phyloP scores from a whole-genome alignment of 345 rosid species.

The Kernera saxatilis region DNA sequence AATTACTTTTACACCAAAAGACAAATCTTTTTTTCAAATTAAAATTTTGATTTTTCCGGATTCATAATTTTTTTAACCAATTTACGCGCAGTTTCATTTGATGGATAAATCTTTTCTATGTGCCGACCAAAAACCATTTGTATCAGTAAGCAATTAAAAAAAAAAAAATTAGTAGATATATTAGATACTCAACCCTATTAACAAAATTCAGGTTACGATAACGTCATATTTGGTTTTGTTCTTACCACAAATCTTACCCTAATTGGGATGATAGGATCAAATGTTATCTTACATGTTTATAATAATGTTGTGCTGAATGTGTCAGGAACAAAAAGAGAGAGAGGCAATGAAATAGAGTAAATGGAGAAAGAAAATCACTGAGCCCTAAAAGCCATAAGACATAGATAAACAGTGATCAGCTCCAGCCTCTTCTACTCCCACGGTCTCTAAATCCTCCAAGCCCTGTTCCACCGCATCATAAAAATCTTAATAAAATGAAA shows the following conservation, averaged over 20 bases:
- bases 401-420: constrained; percentile 20
- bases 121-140: too few species aligned
- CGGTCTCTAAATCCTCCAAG: constrained; percentile 58
- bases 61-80: too few species aligned
- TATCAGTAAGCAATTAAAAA: too few species aligned
- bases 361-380: constrained; percentile 17
- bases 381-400: constrained; percentile 16
- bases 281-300: constrained; percentile 23
- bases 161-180: too few species aligned
- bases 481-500: too few species aligned
- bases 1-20: too few species aligned
- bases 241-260: not conserved
- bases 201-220: not conserved
- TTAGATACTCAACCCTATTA: too few species aligned
- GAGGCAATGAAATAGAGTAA: not conserved
- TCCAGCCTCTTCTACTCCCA: constrained; percentile 61
- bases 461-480: too few species aligned
- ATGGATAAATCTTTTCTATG: too few species aligned
- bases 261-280: not conserved
- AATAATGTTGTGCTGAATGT: not conserved
- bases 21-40: not conserved
- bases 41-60: too few species aligned
- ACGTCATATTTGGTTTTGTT: not conserved
- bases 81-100: too few species aligned
- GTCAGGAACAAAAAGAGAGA: not conserved